These are phyloP conservation scores for Arthrinium phaeospermum DNA, from an alignment of 2,329 filamentous ascomycete species.

Conservation along the genomic window DNA sequence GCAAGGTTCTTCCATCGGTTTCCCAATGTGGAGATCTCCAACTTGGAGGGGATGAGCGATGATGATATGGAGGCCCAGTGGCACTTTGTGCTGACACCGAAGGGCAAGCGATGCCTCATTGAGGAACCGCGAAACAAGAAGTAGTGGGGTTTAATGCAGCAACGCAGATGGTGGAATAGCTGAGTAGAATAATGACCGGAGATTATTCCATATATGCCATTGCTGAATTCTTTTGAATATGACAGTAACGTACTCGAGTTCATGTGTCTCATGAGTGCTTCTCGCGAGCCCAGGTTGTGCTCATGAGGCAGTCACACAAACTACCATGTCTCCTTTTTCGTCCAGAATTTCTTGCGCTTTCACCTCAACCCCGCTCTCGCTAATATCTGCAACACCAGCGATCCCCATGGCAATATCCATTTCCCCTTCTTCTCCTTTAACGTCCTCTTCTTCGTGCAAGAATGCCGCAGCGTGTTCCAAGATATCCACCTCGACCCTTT, in stretches of 20 bases:
- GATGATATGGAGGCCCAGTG: constrained; percentile 36
- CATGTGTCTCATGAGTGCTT: no score
- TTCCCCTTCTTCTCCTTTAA: background rate
- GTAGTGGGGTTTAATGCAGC: background rate
- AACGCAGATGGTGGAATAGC: background rate
- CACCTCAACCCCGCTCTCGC: background rate
- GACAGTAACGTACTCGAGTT: no score
- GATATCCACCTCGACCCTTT: background rate
- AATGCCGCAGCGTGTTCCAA: background rate
- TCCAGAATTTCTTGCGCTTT: background rate
- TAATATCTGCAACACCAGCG: background rate
- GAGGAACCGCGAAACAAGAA: constrained; percentile 21
- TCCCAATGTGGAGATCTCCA: constrained; percentile 35
- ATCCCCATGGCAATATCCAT: background rate
- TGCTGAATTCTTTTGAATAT: no score
- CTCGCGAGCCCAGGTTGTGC: no score
- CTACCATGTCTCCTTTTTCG: background rate
- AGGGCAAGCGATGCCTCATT: constrained; percentile 36
- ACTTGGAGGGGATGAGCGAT: constrained; percentile 36
- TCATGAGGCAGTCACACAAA: background rate
- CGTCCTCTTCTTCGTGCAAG: background rate
- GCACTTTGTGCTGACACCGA: constrained; percentile 38
- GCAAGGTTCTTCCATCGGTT: constrained; percentile 53
- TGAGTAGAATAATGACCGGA: background rate
- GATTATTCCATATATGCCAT: background rate